Percentiles rank a stretch among this genome's conserved stretches.
Conservation (phyloP, 371 early-diverging fungal genomes). For the Lichtheimia corymbifera region DNA sequence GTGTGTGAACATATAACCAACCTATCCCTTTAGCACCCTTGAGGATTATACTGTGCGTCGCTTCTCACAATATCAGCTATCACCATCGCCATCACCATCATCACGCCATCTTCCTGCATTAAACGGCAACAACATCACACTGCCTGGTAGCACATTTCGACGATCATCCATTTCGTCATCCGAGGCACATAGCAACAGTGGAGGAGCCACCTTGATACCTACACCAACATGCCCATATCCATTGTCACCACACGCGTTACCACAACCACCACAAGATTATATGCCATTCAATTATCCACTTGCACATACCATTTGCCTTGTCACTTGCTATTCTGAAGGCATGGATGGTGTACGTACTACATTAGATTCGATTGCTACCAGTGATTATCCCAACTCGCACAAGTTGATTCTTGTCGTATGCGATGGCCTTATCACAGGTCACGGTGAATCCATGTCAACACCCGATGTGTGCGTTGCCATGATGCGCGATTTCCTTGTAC, state of each 20-base stretch:
- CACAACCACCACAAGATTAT: constrained; percentile 51
- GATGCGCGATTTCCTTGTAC: constrained; percentile 77
- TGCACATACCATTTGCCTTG: constrained; percentile 76
- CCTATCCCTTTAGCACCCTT: constrained; percentile 5
- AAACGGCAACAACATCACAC: background rate
- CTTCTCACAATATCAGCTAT: constrained; percentile 4
- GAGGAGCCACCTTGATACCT: constrained; percentile 8
- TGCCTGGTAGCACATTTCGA: constrained; percentile 6
- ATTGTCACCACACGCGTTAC: constrained; percentile 33
- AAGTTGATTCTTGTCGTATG: constrained; percentile 91
- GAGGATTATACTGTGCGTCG: constrained; percentile 17
- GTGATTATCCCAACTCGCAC: constrained; percentile 48
- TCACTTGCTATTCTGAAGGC: constrained; percentile 94
- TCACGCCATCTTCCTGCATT: constrained; percentile 11
- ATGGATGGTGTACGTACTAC: constrained; percentile 89
- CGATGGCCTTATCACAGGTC: constrained; percentile 85
- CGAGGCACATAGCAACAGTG: constrained; percentile 12
- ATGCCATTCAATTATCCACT: constrained; percentile 72
- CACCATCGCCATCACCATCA: constrained; percentile 15
- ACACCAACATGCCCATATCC: constrained; percentile 50
- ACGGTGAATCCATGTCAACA: constrained; percentile 75
- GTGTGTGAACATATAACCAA: too few species aligned
- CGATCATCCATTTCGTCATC: constrained; percentile 18
- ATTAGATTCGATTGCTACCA: constrained; percentile 88
- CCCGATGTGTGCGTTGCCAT: constrained; percentile 82